Evolutionary conservation across 441 rosid species (phyloP).

Genomic region (Arabidopsis lyrata): DNA sequence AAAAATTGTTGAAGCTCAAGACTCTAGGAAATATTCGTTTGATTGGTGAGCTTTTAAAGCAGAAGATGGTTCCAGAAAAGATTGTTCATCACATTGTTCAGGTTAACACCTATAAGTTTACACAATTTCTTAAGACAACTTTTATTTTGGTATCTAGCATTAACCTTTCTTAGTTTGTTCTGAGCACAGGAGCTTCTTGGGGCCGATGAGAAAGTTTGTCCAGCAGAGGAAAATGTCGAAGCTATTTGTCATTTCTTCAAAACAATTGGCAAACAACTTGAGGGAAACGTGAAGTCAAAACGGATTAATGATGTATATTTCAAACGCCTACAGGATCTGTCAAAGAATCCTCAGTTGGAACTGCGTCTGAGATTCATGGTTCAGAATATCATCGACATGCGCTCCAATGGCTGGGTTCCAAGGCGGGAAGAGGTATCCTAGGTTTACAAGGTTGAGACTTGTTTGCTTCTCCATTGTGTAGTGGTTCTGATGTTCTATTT

Average conservation of each 20-base stretch:
- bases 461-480: background rate
- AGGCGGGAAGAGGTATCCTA: conserved; percentile 86
- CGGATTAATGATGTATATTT: conserved; percentile 78
- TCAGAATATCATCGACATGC: conserved; percentile 77
- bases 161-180: background rate
- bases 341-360: conserved; percentile 72
- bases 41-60: conserved; percentile 75
- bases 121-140: background rate
- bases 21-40: conserved; percentile 73
- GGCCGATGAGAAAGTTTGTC: conserved; percentile 64
- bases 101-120: conserved; percentile 45
- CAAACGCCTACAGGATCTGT: conserved; percentile 63
- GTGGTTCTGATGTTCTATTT: conserved; percentile 12
- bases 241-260: conserved; percentile 87
- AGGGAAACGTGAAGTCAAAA: conserved; percentile 65
- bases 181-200: conserved; percentile 83
- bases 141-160: conserved; percentile 21
- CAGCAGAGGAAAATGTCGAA: conserved; percentile 94
- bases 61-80: conserved; percentile 75
- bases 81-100: conserved; percentile 73
- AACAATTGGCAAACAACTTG: conserved; percentile 93
- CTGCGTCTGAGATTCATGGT: conserved; percentile 83
- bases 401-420: conserved; percentile 82
- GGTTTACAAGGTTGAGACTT: conserved; percentile 27
- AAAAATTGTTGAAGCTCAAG: conserved; percentile 65